phyloP scores from a whole-genome alignment of 352 stramenopile genomes.

The Globisporangium rhizosaccharum region DNA sequence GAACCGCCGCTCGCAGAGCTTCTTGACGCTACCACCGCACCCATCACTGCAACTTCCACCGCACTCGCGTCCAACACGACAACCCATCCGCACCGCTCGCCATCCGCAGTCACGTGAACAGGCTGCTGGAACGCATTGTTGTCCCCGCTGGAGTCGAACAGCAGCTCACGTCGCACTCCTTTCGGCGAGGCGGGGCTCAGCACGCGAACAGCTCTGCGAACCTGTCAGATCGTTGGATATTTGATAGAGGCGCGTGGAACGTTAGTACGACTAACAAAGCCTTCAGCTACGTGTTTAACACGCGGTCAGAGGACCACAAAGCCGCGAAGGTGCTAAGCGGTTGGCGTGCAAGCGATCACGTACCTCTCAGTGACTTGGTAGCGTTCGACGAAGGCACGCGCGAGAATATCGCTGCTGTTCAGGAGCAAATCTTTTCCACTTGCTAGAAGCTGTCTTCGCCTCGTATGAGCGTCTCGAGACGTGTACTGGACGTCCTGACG shows the following conservation, averaged over 20 bases:
- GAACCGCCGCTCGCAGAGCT: neutral
- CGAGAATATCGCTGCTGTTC: neutral
- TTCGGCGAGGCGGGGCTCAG: constrained; percentile 1
- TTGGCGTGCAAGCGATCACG: neutral
- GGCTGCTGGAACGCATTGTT: neutral
- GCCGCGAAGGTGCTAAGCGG: neutral
- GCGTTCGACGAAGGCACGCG: neutral
- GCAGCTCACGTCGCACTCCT: neutral
- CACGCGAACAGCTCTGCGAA: neutral
- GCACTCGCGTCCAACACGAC: neutral
- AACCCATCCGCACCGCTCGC: neutral
- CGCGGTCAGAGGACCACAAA: constrained; percentile 4
- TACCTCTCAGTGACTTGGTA: neutral
- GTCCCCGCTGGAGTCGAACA: neutral
- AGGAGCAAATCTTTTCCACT: neutral
- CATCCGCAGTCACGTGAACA: constrained; percentile 1
- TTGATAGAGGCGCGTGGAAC: constrained; percentile 2
- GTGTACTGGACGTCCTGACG: constrained; percentile 1
- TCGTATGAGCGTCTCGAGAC: neutral
- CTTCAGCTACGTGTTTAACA: constrained; percentile 11
- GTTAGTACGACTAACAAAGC: constrained; percentile 6
- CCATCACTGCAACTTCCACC: no score
- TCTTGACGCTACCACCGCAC: neutral
- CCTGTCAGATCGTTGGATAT: constrained; percentile 3
- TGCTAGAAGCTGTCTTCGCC: neutral